Percentiles rank a stretch among this genome's conserved stretches.
Conservation (phyloP, 2,329 filamentous ascomycete genomes). For the Arthrobotrys megalospora region DNA sequence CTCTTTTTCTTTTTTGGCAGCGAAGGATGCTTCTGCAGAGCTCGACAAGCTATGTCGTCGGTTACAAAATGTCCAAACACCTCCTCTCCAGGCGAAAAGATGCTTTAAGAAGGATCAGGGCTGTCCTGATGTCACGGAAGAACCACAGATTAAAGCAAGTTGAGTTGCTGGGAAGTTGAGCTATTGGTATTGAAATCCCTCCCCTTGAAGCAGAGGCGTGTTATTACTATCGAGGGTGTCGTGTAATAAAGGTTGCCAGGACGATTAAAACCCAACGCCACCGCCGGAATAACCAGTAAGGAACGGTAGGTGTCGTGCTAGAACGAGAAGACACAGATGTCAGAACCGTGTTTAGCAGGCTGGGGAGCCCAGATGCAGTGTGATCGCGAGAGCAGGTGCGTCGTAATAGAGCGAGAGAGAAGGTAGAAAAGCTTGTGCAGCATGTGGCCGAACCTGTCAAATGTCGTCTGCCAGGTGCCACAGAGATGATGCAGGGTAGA, state of each 20-base stretch:
- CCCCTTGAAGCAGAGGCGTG: constrained; percentile 1
- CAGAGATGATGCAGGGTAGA: constrained; percentile 57
- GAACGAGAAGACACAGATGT: constrained; percentile 5
- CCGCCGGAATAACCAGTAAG: constrained; percentile 44
- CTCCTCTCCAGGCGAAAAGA: constrained; percentile 6
- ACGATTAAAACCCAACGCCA: constrained; percentile 43
- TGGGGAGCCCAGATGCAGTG: constrained; percentile 1
- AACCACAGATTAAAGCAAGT: constrained; percentile 4
- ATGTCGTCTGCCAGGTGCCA: constrained; percentile 55
- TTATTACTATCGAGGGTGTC: constrained; percentile 17
- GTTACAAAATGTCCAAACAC: constrained; percentile 21
- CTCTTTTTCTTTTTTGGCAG: constrained; percentile 22
- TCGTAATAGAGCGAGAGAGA: background rate
- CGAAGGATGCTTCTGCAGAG: constrained; percentile 28
- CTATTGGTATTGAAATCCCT: constrained; percentile 7
- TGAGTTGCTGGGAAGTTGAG: constrained; percentile 2
- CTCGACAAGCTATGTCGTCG: constrained; percentile 25
- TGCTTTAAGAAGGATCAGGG: constrained; percentile 11
- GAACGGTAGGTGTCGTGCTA: constrained; percentile 53
- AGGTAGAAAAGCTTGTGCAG: background rate
- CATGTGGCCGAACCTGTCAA: constrained; percentile 40
- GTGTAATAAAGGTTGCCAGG: constrained; percentile 39
- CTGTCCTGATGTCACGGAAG: constrained; percentile 14
- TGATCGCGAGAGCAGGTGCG: constrained; percentile 5
- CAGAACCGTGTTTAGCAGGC: constrained; percentile 4